Base-by-base conservation (phyloP, 2,329 filamentous ascomycete species). In the Podosphaera leucotricha region DNA sequence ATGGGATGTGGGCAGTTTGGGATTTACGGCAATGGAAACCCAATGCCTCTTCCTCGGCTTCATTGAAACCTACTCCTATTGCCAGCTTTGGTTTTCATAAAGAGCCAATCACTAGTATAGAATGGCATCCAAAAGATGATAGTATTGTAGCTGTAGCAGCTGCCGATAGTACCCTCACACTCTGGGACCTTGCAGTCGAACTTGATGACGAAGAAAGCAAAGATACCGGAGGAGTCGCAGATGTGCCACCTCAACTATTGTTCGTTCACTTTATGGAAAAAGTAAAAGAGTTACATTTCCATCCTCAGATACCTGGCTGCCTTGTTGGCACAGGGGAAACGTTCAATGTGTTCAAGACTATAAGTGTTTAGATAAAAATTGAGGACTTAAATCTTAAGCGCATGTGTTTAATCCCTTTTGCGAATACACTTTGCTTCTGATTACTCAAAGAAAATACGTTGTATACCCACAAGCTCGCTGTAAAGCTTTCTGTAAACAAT, bases 121-220 rank as follows among this genome's bases (percentile, higher is more conserved):
- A 95, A 64, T 98, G 90, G 87, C 87, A 95, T 61, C 87, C 90
- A 2, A 87, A 83, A 1, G 90, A 98, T 57, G 87, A 98, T 66
- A 92, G 81, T 59, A 92, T 95, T 55, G 75, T 98, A 15, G 81
- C 84, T 2, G 85, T 95, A 37, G 87, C 83, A 19, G 83, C 84
- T 0, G 90, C 79, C 38, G 90, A 98, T 61, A 87, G 86, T 63
- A 95, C 87, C 0, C 74, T 95, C 26, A 94, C 90, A 1, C 65
- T 95, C 26, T 95, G 90, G 90, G 90, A 98, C 71, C 62, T 98
- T 58, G 85, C 86, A 0, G 90, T 95, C 46, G 90, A 98, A 66
- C 60, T 95, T 48, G 90, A 98, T 54, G 90, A 95, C 58, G 90
- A 98, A 62, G 90, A 95, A 68, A 92, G 80, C 63, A 82, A 77